These are phyloP conservation scores for Prinsepia uniflora DNA, from an alignment of 306 rosid genomes.

Conservation along the genomic window DNA sequence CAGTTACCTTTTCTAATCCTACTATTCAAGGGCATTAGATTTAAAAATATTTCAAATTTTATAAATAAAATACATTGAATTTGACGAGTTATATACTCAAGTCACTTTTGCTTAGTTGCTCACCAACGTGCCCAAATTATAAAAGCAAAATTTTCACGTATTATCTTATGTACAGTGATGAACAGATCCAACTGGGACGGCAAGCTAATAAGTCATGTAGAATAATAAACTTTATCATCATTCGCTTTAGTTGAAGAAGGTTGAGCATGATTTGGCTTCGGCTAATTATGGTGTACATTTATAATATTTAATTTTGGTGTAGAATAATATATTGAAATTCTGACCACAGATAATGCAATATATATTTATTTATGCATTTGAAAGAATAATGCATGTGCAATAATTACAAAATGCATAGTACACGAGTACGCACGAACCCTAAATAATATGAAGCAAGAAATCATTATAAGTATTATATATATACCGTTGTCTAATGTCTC, in stretches of 20 bases:
- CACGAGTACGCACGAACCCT: background rate
- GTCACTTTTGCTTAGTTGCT: too few relatives aligned
- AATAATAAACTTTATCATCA: background rate
- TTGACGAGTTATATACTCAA: too few relatives aligned
- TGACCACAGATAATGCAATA: background rate
- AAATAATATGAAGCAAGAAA: too few relatives aligned
- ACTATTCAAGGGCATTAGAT: too few relatives aligned
- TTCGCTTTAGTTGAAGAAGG: background rate
- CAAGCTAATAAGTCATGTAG: background rate
- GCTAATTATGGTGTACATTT: background rate
- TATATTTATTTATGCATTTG: background rate
- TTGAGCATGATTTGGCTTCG: background rate
- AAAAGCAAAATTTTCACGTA: too few relatives aligned
- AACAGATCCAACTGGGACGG: background rate
- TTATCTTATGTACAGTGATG: too few relatives aligned
- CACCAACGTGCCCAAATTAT: too few relatives aligned
- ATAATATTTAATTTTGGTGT: background rate
- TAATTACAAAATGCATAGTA: background rate
- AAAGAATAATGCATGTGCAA: background rate
- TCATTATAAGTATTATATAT: too few relatives aligned
- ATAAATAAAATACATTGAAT: too few relatives aligned
- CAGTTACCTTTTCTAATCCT: too few relatives aligned
- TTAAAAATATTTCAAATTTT: too few relatives aligned
- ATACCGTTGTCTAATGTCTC: too few relatives aligned
- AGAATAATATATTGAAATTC: background rate